Conservation (phyloP, 2,329 filamentous ascomycete genomes). For the Pseudocercospora ulei region DNA sequence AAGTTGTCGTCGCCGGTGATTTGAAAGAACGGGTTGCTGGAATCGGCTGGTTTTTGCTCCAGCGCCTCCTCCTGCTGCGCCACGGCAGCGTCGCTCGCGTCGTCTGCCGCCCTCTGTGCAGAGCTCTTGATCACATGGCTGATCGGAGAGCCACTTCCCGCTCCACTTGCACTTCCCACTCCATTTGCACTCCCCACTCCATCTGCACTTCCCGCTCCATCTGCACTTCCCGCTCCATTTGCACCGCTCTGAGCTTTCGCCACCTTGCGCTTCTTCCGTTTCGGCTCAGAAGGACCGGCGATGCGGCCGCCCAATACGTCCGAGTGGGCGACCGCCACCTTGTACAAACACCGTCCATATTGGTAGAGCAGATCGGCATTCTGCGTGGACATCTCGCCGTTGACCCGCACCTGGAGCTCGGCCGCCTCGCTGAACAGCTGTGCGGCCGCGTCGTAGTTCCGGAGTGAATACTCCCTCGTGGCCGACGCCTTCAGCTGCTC, state of each 20-base stretch:
- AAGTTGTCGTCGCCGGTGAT: constrained; percentile 93
- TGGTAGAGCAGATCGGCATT: constrained; percentile 92
- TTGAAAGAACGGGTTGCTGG: constrained; percentile 73
- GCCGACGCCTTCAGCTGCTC: constrained; percentile 69
- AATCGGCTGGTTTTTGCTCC: constrained; percentile 36
- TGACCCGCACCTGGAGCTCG: constrained; percentile 79
- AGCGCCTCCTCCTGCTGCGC: constrained; percentile 41
- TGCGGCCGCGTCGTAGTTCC: constrained; percentile 74
- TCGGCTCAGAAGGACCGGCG: constrained; percentile 49
- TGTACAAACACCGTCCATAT: constrained; percentile 88
- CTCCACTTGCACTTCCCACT: constrained; percentile 22
- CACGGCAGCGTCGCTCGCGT: constrained; percentile 35
- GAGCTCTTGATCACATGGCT: constrained; percentile 31
- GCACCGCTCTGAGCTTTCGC: constrained; percentile 23
- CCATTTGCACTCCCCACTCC: too few relatives aligned
- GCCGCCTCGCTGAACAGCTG: constrained; percentile 83
- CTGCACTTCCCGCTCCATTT: constrained; percentile 25
- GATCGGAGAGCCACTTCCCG: constrained; percentile 28
- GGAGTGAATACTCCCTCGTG: constrained; percentile 74
- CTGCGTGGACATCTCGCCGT: constrained; percentile 80
- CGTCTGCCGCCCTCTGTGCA: constrained; percentile 38
- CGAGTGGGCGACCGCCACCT: constrained; percentile 85
- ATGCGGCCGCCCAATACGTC: constrained; percentile 84
- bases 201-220: too few relatives aligned
- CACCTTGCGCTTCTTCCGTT: constrained; percentile 40